Evolutionary conservation across 352 stramenopile species (phyloP).

Genomic region (Pythium aphanidermatum): DNA sequence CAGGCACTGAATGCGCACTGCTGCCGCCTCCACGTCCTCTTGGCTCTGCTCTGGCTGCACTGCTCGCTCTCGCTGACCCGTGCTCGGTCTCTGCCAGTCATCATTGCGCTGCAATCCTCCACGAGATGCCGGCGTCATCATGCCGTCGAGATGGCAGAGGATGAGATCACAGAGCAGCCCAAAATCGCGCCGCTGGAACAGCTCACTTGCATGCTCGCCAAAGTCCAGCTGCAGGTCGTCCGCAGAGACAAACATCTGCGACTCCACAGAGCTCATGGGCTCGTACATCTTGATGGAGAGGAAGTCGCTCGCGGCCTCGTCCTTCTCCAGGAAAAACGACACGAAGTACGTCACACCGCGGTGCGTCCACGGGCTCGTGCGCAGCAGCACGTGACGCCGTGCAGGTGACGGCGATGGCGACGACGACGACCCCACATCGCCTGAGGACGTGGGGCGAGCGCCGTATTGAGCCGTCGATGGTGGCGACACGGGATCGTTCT

Average conservation of each 20-base stretch:
- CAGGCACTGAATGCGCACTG: slow-evolving; percentile 30
- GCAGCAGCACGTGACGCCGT: slow-evolving; percentile 28
- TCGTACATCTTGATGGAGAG: slow-evolving; percentile 78
- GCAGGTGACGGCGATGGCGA: background rate
- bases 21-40: slow-evolving; percentile 14
- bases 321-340: slow-evolving; percentile 61
- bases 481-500: slow-evolving; percentile 47
- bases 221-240: slow-evolving; percentile 58
- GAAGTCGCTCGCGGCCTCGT: slow-evolving; percentile 16
- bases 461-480: background rate
- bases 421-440: slow-evolving; percentile 1
- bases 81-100: background rate
- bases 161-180: slow-evolving; percentile 57
- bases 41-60: slow-evolving; percentile 6
- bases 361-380: slow-evolving; percentile 65
- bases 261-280: slow-evolving; percentile 71
- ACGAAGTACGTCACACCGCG: slow-evolving; percentile 66
- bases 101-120: no score
- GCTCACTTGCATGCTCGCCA: slow-evolving; percentile 28
- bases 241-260: slow-evolving; percentile 50
- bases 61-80: background rate
- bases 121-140: slow-evolving; percentile 33
- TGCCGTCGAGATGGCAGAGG: slow-evolving; percentile 41
- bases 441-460: background rate
- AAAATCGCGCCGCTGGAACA: slow-evolving; percentile 43